Conservation (phyloP, 73 alveolate genomes). For the Breviolum minutum region DNA sequence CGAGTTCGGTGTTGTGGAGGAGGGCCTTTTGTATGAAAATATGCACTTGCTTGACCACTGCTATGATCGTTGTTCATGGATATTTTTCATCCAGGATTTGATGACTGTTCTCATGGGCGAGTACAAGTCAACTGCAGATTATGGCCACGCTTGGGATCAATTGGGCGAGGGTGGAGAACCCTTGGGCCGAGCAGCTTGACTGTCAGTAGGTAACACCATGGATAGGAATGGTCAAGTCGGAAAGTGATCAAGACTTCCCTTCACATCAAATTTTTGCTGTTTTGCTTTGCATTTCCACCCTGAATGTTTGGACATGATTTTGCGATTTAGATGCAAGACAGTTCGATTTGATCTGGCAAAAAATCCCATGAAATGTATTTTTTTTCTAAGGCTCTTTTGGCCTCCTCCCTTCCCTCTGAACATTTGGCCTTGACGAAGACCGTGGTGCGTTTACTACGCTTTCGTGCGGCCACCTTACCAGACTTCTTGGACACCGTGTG, state of each 20-base stretch:
- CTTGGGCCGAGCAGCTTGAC: slow-evolving; percentile 38
- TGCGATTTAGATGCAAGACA: neutral
- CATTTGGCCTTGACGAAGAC: slow-evolving; percentile 72
- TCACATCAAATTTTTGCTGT: neutral
- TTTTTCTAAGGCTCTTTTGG: slow-evolving; percentile 58
- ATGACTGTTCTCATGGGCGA: slow-evolving; percentile 74
- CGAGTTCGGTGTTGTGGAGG: slow-evolving; percentile 92
- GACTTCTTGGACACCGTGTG: slow-evolving; percentile 89
- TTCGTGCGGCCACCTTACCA: slow-evolving; percentile 73
- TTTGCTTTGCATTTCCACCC: neutral
- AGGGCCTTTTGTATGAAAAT: neutral
- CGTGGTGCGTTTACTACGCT: slow-evolving; percentile 72
- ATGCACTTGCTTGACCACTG: neutral
- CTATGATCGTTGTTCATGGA: neutral
- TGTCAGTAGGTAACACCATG: neutral
- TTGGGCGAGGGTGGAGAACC: slow-evolving; percentile 41
- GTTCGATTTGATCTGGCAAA: neutral
- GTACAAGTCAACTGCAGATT: neutral
- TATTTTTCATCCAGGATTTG: slow-evolving; percentile 3
- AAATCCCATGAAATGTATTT: neutral
- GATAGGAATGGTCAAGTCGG: neutral
- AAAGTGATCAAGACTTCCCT: too few relatives aligned
- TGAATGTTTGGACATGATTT: neutral
- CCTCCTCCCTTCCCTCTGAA: slow-evolving; percentile 67
- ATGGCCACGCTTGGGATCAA: slow-evolving; percentile 82